These are phyloP conservation scores for Cicer pinnatifidum DNA, from an alignment of 306 rosid species.

Conservation along the genomic window DNA sequence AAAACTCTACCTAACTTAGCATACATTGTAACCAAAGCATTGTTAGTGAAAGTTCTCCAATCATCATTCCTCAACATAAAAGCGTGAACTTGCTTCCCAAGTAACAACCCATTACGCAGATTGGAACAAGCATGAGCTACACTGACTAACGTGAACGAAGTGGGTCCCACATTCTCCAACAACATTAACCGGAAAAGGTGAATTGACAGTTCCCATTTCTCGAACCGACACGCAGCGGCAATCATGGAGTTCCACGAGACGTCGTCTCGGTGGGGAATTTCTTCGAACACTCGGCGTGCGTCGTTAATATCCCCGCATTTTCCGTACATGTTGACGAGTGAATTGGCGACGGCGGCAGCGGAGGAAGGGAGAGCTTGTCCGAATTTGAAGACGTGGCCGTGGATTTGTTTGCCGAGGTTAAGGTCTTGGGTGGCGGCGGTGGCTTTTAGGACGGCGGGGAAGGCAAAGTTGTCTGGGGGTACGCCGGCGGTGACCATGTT, in stretches of 20 bases:
- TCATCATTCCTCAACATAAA: slow-evolving; percentile 58
- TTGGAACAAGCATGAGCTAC: slow-evolving; percentile 73
- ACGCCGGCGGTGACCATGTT: slow-evolving; percentile 50
- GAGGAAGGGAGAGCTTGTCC: slow-evolving; percentile 51
- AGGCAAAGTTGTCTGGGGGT: slow-evolving; percentile 72
- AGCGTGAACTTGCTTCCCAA: slow-evolving; percentile 81
- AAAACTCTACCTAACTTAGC: slow-evolving; percentile 62
- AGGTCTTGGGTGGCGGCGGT: slow-evolving; percentile 60
- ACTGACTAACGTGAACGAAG: slow-evolving; percentile 78
- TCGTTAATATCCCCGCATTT: slow-evolving; percentile 62
- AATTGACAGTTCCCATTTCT: slow-evolving; percentile 73
- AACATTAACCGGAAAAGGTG: slow-evolving; percentile 64
- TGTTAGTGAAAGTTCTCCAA: slow-evolving; percentile 62
- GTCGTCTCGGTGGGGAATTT: slow-evolving; percentile 62
- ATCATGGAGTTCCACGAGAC: slow-evolving; percentile 89
- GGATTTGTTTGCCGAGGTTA: slow-evolving; percentile 62
- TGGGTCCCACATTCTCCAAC: slow-evolving; percentile 57
- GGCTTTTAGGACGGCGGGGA: slow-evolving; percentile 81
- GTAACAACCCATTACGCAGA: slow-evolving; percentile 53
- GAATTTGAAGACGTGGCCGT: slow-evolving; percentile 66
- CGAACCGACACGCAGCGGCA: slow-evolving; percentile 58
- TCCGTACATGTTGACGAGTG: slow-evolving; percentile 75
- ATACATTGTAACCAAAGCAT: slow-evolving; percentile 84
- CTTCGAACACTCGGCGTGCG: slow-evolving; percentile 63
- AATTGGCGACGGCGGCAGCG: slow-evolving; percentile 62